phyloP scores from a whole-genome alignment of 2,329 filamentous ascomycete species.

The Penicillium freii region DNA sequence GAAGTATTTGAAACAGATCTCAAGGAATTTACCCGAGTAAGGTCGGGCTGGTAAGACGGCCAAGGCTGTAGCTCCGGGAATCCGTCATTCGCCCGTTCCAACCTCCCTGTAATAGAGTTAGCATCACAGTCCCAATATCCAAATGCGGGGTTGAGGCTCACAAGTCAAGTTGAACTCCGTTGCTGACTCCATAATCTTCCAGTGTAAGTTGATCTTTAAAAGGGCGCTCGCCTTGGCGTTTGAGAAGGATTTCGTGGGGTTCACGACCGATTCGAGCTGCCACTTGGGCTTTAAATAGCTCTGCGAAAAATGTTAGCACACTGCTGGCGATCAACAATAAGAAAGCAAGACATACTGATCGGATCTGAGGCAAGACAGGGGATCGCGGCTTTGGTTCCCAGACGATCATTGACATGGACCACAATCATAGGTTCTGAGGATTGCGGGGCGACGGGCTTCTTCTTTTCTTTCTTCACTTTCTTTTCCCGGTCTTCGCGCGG shows the following conservation, averaged over 20 bases:
- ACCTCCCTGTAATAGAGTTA: slow-evolving; percentile 42
- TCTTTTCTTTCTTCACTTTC: slow-evolving; percentile 46
- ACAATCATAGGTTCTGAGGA: slow-evolving; percentile 80
- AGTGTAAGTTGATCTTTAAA: slow-evolving; percentile 89
- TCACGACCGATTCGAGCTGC: slow-evolving; percentile 84
- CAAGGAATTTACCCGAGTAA: not conserved
- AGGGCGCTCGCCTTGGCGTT: slow-evolving; percentile 85
- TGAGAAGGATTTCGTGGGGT: slow-evolving; percentile 86
- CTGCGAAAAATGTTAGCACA: slow-evolving; percentile 27
- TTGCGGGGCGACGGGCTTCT: slow-evolving; percentile 35
- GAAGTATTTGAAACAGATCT: not conserved
- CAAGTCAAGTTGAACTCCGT: slow-evolving; percentile 66
- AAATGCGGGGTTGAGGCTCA: slow-evolving; percentile 27
- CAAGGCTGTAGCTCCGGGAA: not conserved
- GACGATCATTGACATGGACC: slow-evolving; percentile 89
- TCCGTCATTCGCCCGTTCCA: slow-evolving; percentile 46
- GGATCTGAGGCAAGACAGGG: slow-evolving; percentile 83
- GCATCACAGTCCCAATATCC: slow-evolving; percentile 10
- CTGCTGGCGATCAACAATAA: not conserved
- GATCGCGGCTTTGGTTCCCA: slow-evolving; percentile 92
- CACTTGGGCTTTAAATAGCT: slow-evolving; percentile 86
- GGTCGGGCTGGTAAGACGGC: no score
- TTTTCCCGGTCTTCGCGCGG: slow-evolving; percentile 37
- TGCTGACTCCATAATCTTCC: slow-evolving; percentile 90
- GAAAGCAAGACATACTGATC: slow-evolving; percentile 52